Evolutionary conservation across 495 filamentous ascomycete species (phyloP).

Genomic region (Jackrogersella multiformis): DNA sequence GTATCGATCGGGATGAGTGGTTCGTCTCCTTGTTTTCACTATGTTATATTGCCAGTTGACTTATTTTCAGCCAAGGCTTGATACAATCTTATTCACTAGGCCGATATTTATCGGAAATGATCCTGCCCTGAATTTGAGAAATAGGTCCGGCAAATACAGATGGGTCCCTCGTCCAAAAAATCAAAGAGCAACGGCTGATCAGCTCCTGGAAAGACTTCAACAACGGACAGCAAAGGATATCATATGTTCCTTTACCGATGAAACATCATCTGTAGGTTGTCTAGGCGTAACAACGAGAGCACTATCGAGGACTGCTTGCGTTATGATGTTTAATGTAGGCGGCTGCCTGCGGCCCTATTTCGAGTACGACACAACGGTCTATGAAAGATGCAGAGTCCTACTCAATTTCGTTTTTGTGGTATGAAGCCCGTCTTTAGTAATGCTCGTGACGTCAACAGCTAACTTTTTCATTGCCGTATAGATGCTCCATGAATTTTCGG

Average conservation of each 20-base stretch:
- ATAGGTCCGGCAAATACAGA: background rate
- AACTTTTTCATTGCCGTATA: background rate
- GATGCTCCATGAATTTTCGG: constrained; percentile 11
- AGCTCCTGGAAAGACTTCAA: background rate
- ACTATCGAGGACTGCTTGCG: too few species aligned
- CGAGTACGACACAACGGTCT: background rate
- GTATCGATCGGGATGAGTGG: constrained; percentile 12
- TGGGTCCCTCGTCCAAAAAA: background rate
- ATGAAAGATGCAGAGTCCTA: background rate
- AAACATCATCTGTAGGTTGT: background rate
- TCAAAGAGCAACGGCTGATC: background rate
- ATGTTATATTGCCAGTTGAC: background rate
- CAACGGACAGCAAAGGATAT: background rate
- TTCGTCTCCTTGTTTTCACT: background rate
- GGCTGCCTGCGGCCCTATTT: background rate
- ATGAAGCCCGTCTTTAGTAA: background rate
- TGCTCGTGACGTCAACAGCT: background rate
- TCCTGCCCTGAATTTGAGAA: background rate
- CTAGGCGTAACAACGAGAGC: background rate
- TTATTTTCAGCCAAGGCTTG: constrained; percentile 19
- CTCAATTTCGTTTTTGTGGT: background rate
- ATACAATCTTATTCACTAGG: background rate
- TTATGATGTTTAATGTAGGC: background rate
- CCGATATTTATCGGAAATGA: background rate
- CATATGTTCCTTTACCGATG: background rate